Evolutionary conservation across 1,139 yeast species (phyloP).

Genomic region (Chernovozyma sophiae-reginae): DNA sequence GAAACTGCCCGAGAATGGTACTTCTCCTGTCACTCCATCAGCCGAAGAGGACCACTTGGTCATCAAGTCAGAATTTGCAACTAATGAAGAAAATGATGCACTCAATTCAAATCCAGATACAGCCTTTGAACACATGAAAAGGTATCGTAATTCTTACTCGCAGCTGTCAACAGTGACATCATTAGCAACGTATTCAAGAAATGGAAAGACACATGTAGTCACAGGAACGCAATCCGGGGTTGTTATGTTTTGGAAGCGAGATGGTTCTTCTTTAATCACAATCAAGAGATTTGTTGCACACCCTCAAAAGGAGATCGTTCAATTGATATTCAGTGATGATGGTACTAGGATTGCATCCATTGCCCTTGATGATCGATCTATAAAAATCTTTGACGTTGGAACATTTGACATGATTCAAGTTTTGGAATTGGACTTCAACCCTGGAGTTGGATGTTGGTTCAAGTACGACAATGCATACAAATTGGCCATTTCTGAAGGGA

Average conservation of each 20-base stretch:
- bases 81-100: too few relatives aligned
- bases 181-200: background rate
- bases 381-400: conserved; percentile 37
- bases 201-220: background rate
- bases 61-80: too few relatives aligned
- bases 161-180: background rate
- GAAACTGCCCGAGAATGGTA: too few relatives aligned
- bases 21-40: too few relatives aligned
- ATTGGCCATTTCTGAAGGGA: conserved; percentile 21
- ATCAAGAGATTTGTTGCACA: conserved; percentile 36
- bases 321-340: conserved; percentile 11
- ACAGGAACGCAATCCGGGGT: conserved; percentile 2
- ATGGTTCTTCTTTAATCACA: conserved; percentile 19
- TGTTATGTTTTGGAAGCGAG: conserved; percentile 4
- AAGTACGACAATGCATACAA: conserved; percentile 10
- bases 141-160: conserved; percentile 2
- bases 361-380: conserved; percentile 21
- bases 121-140: background rate
- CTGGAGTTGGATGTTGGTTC: conserved; percentile 18
- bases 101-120: too few relatives aligned
- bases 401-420: conserved; percentile 40
- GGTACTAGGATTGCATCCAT: conserved; percentile 27
- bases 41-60: too few relatives aligned
- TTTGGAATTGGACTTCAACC: conserved; percentile 13
- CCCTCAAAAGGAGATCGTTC: conserved; percentile 12